Evolutionary conservation across 139 green algal species (phyloP), one percentile per base, ranked within the genome.

Genomic region (Coelastrella sp.): DNA sequence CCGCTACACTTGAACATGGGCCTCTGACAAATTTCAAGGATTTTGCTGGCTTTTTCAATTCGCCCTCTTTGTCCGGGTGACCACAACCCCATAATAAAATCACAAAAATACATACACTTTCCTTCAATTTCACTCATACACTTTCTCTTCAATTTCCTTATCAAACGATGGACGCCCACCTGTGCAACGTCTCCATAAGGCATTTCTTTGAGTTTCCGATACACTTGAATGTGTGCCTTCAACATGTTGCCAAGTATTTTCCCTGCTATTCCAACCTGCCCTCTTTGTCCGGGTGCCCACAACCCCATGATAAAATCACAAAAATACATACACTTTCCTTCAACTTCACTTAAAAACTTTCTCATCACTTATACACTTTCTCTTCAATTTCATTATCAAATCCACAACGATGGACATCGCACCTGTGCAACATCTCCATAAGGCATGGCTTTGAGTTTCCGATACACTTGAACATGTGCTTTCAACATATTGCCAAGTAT

Each of bases 121-220:
- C n/a, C n/a, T n/a, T n/a, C n/a, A n/a, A n/a, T n/a, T n/a, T n/a
- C n/a, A n/a, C n/a, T n/a, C n/a, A n/a, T n/a, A n/a, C n/a, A n/a
- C n/a, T n/a, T n/a, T n/a, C n/a, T n/a, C n/a, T n/a, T n/a, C n/a
- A n/a, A n/a, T n/a, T n/a, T n/a, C n/a, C n/a, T n/a, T n/a, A n/a
- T n/a, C n/a, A n/a, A n/a, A n/a, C n/a, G n/a, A n/a, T n/a, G n/a
- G n/a, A n/a, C n/a, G n/a, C n/a, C n/a, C 13, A 78, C 80, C 80
- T 86, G 80, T 75, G 83, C 83, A 59, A 64, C 60, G 8, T 56
- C 22, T 10, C 87, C 88, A n/a, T 86, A 84, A 78, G 93, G 92
- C 90, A 96, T 76, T 0, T 84, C 88, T 80, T 97, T 98, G 83
- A 98, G 95, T 13, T 93, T 91, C 4, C 91, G 64, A 89, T 97